A percentile compares a stretch with the other conserved stretches of the same genome.
Evolutionary conservation across 352 stramenopile genomes (phyloP).

Genomic region (Phytophthora tentaculata): DNA sequence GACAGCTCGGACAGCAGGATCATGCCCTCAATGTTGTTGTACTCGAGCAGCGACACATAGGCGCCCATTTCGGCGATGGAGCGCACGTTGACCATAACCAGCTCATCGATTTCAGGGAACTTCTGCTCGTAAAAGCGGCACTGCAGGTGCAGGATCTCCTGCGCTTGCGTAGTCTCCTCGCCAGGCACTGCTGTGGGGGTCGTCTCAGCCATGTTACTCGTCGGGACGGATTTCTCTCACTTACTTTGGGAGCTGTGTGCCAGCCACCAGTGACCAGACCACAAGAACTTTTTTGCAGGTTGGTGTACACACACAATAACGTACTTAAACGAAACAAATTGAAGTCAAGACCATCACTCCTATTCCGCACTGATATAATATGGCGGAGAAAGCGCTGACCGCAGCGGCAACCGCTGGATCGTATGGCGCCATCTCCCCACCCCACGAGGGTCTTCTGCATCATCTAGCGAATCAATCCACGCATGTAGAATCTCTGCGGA

Average conservation of each 20-base stretch:
- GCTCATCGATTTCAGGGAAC: conserved; percentile 97
- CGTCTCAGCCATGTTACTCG: conserved; percentile 37
- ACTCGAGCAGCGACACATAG: conserved; percentile 99
- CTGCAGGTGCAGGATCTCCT: conserved; percentile 83
- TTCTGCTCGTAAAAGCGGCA: conserved; percentile 93
- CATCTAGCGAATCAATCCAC: not conserved
- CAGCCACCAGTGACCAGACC: conserved; percentile 17
- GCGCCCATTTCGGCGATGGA: conserved; percentile 99
- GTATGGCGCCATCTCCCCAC: not conserved
- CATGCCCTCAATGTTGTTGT: conserved; percentile 99
- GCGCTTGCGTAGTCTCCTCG: conserved; percentile 57
- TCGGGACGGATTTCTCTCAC: conserved; percentile 26
- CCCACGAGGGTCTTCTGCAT: no score
- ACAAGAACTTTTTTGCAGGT: conserved; percentile 27
- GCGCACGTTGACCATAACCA: conserved; percentile 96
- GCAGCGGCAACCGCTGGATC: not conserved
- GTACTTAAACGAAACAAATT: conserved; percentile 15
- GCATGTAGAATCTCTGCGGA: not conserved
- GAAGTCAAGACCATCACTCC: conserved; percentile 32
- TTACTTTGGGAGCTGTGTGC: conserved; percentile 4
- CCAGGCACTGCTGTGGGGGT: conserved; percentile 25
- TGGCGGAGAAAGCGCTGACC: not conserved
- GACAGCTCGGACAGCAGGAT: conserved; percentile 99
- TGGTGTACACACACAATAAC: conserved; percentile 17
- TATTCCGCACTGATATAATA: not conserved